A percentile compares a stretch with the other conserved stretches of the same genome.
Conservation (phyloP, 2,329 filamentous ascomycete species). For the Fusarium decemcellulare region DNA sequence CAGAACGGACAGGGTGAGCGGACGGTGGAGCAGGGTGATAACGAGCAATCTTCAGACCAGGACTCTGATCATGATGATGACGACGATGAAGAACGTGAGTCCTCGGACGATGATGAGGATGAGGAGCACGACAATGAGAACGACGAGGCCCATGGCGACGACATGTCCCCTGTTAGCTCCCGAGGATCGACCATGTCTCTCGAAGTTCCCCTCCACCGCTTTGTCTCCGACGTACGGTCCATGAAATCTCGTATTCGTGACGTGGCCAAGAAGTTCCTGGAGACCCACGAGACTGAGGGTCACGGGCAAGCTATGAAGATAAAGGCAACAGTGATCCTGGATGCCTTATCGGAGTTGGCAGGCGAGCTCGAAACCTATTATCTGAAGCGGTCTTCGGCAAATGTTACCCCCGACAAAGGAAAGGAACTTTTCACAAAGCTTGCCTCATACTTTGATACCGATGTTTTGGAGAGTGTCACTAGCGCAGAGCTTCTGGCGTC, state of each 20-base stretch:
- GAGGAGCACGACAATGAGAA: conserved; percentile 65
- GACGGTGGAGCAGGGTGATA: conserved; percentile 46
- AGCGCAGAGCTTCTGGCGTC: conserved; percentile 95
- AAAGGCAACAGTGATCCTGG: conserved; percentile 83
- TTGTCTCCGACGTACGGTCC: conserved; percentile 65
- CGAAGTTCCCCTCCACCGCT: conserved; percentile 66
- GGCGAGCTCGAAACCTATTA: conserved; percentile 81
- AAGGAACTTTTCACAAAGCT: conserved; percentile 80
- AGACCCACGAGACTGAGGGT: conserved; percentile 84
- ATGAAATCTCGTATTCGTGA: conserved; percentile 78
- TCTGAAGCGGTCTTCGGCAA: conserved; percentile 65
- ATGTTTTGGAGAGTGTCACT: conserved; percentile 92
- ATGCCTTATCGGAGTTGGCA: conserved; percentile 79
- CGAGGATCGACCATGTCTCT: conserved; percentile 76
- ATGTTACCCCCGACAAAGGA: conserved; percentile 65
- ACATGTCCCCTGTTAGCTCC: conserved; percentile 76
- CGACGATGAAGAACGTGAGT: conserved; percentile 54
- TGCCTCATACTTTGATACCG: conserved; percentile 87
- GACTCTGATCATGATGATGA: conserved; percentile 47
- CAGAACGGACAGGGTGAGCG: conserved; percentile 45
- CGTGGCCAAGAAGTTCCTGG: conserved; percentile 86
- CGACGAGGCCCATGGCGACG: conserved; percentile 67
- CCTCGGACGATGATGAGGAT: conserved; percentile 62
- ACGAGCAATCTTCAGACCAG: conserved; percentile 49
- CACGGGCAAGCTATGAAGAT: conserved; percentile 80